Conservation (phyloP, 345 rosid genomes). For the Noccaea caerulescens region DNA sequence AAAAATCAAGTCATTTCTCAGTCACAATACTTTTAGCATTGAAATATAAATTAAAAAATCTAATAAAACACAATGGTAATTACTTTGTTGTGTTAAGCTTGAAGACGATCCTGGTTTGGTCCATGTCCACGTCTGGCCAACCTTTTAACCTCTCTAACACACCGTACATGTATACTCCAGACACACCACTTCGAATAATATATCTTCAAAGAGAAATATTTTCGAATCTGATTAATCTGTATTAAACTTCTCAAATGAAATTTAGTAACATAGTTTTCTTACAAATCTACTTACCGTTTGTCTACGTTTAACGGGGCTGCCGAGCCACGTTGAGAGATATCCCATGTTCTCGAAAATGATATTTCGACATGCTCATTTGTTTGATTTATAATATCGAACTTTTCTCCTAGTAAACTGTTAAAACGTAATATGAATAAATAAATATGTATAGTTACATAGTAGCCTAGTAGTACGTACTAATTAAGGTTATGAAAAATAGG, state of each 20-base stretch:
- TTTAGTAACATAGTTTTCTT: neutral
- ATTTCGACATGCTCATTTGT: constrained; percentile 64
- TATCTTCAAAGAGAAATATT: constrained; percentile 49
- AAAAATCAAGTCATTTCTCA: neutral
- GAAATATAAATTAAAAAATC: neutral
- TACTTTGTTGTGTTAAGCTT: constrained; percentile 68
- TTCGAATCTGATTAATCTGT: neutral
- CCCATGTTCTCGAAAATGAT: constrained; percentile 70
- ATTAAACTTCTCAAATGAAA: neutral
- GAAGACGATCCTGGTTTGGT: constrained; percentile 80
- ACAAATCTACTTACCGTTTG: constrained; percentile 54
- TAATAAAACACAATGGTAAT: neutral
- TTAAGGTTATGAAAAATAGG: neutral
- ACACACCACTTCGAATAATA: constrained; percentile 61
- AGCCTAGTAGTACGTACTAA: too few relatives aligned
- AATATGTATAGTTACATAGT: neutral
- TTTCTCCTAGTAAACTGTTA: constrained; percentile 53
- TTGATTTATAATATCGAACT: constrained; percentile 49
- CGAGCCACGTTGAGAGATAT: constrained; percentile 20
- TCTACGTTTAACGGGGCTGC: constrained; percentile 73
- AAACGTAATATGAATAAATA: neutral
- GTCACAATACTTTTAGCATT: neutral
- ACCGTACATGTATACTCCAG: constrained; percentile 70
- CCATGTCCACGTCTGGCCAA: constrained; percentile 82
- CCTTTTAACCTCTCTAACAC: constrained; percentile 68